These are phyloP conservation scores for Sphagnum fallax DNA, from an alignment of 228 moss, liverwort and hornwort species.

Conservation along the genomic window DNA sequence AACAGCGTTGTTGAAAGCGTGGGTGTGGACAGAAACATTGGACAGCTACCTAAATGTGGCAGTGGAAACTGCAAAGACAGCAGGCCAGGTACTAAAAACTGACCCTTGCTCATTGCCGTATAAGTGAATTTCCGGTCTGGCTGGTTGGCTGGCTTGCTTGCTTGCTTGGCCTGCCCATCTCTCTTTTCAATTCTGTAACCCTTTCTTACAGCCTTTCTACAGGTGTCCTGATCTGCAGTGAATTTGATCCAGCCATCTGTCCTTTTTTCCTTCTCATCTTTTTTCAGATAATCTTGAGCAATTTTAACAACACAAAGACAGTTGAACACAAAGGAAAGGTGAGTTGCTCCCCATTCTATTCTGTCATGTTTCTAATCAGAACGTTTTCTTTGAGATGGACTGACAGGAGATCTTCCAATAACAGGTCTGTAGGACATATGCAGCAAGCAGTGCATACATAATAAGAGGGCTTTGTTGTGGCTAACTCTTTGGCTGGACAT, in stretches of 20 bases:
- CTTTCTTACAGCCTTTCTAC: too few relatives aligned
- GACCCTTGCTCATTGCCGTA: neutral
- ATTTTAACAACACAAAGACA: constrained; percentile 44
- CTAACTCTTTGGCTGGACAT: too few relatives aligned
- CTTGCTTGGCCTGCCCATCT: neutral
- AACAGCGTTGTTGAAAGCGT: too few relatives aligned
- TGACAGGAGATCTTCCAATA: neutral
- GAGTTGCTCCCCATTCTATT: constrained; percentile 3
- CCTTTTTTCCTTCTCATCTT: too few relatives aligned
- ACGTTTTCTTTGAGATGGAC: neutral
- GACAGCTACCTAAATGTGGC: constrained; percentile 62
- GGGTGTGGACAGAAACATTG: constrained; percentile 3
- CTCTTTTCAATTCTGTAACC: neutral
- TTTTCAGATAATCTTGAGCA: constrained; percentile 43
- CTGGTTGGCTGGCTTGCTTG: too few relatives aligned
- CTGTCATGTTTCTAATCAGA: neutral
- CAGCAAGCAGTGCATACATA: too few relatives aligned
- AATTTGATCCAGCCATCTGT: neutral
- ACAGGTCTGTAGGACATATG: neutral
- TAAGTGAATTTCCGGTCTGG: neutral
- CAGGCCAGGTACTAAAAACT: constrained; percentile 45
- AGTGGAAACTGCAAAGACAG: constrained; percentile 68
- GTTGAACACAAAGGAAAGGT: constrained; percentile 81
- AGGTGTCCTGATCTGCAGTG: neutral
- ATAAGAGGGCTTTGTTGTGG: too few relatives aligned